phyloP scores from a whole-genome alignment of 73 alveolate genomes.

The Paramecium caudatum region DNA sequence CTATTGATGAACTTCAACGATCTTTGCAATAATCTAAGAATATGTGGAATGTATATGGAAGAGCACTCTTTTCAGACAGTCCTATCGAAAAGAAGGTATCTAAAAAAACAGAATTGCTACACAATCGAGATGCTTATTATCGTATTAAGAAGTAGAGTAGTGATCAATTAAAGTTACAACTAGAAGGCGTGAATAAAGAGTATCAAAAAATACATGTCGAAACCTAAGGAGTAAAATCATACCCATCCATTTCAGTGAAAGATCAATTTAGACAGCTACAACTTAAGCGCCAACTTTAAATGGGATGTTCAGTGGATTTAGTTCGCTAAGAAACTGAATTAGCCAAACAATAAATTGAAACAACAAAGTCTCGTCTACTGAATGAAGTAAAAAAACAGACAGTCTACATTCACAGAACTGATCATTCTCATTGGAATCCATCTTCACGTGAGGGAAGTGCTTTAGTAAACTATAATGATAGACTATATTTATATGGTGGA shows the following conservation, averaged over 20 bases:
- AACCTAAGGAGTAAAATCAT: background rate
- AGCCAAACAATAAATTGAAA: background rate
- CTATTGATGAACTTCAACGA: conserved; percentile 14
- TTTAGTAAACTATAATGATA: conserved; percentile 1
- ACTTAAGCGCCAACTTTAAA: background rate
- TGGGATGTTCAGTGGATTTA: conserved; percentile 10
- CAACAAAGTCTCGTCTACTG: background rate
- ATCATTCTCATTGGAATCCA: conserved; percentile 9
- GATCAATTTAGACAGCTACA: background rate
- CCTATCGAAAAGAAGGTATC: conserved; percentile 19
- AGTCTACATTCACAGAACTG: background rate
- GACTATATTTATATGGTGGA: conserved; percentile 55
- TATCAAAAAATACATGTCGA: conserved; percentile 1
- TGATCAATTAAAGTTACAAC: background rate
- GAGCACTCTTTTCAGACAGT: conserved; percentile 31
- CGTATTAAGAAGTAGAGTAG: background rate
- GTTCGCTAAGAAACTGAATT: conserved; percentile 33
- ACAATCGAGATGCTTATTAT: conserved; percentile 23
- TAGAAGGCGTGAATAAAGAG: conserved; percentile 15
- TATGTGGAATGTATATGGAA: conserved; percentile 33
- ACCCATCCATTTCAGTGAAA: conserved; percentile 10
- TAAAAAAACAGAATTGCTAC: conserved; percentile 18
- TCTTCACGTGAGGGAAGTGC: conserved; percentile 29
- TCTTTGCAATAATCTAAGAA: conserved; percentile 27
- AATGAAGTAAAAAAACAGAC: background rate